Conservation (phyloP, 805 yeast genomes). For the Schizosaccharomyces octosporus region DNA sequence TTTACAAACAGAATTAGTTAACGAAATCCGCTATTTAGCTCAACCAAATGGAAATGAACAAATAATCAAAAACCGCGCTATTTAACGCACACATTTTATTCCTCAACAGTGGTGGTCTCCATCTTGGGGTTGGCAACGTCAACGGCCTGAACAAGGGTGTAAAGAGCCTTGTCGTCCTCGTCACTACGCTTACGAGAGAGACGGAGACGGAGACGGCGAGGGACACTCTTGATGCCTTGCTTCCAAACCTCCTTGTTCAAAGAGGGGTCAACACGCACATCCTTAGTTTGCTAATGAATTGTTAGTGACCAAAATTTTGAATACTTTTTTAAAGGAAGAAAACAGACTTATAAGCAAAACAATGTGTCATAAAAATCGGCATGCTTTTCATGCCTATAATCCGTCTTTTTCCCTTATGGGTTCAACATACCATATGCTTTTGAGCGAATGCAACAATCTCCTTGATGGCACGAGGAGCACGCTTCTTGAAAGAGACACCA, state of each 20-base stretch:
- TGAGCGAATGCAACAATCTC: conserved; percentile 96
- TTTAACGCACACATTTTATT: conserved; percentile 1
- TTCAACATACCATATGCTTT: conserved; percentile 47
- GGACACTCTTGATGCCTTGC: conserved; percentile 98
- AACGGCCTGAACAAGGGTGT: conserved; percentile 95
- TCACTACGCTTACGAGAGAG: conserved; percentile 98
- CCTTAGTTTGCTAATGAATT: conserved; percentile 47
- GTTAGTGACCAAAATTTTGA: neutral
- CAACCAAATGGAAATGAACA: neutral
- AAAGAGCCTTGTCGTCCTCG: conserved; percentile 95
- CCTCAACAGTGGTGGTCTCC: conserved; percentile 90
- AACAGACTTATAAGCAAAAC: neutral
- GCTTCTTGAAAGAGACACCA: conserved; percentile 97
- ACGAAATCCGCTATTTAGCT: too few species aligned
- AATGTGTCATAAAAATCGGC: too few species aligned
- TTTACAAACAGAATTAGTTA: too few species aligned
- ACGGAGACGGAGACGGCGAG: conserved; percentile 93
- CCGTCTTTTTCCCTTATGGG: too few species aligned
- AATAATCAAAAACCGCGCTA: neutral
- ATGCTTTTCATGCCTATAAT: too few species aligned
- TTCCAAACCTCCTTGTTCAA: conserved; percentile 96
- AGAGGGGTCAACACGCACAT: conserved; percentile 96
- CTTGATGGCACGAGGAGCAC: conserved; percentile 99
- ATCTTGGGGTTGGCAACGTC: conserved; percentile 82
- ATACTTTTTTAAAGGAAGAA: neutral